These are phyloP conservation scores for Penicillium sp. DNA, from an alignment of 2,329 filamentous ascomycete species.

Conservation along the genomic window DNA sequence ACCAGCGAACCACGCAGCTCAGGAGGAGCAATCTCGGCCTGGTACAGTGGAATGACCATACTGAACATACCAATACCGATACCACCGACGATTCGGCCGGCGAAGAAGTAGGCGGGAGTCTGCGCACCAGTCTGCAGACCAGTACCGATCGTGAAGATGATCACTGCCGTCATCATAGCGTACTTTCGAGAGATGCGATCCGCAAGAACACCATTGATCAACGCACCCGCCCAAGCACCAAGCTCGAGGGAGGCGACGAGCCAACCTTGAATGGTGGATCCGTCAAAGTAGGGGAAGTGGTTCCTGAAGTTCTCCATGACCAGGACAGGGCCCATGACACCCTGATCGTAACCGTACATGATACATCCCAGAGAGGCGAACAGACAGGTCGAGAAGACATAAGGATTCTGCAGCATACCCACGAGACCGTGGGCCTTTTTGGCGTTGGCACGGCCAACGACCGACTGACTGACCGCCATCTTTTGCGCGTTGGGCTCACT, in stretches of 20 bases:
- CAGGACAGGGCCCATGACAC: slow-evolving; percentile 31
- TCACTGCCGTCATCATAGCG: slow-evolving; percentile 29
- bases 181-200: slow-evolving; percentile 29
- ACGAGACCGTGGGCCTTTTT: slow-evolving; percentile 34
- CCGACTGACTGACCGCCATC: slow-evolving; percentile 32
- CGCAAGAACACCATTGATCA: slow-evolving; percentile 27
- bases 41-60: slow-evolving; percentile 28
- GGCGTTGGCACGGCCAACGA: slow-evolving; percentile 36
- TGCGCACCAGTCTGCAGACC: slow-evolving; percentile 25
- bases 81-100: slow-evolving; percentile 25
- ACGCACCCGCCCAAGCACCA: slow-evolving; percentile 30
- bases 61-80: slow-evolving; percentile 27
- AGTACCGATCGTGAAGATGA: slow-evolving; percentile 31
- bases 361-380: slow-evolving; percentile 33
- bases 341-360: slow-evolving; percentile 34
- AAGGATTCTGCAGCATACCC: slow-evolving; percentile 39
- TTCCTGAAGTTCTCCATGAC: slow-evolving; percentile 35
- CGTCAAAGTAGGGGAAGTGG: slow-evolving; percentile 28
- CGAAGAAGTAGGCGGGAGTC: slow-evolving; percentile 24
- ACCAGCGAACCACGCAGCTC: slow-evolving; percentile 63
- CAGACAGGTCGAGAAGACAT: slow-evolving; percentile 34
- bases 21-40: slow-evolving; percentile 44
- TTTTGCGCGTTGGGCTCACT: not conserved
- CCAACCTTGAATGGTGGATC: slow-evolving; percentile 30
- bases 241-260: slow-evolving; percentile 30